A percentile compares a stretch with the other conserved stretches of the same genome.
These are phyloP conservation scores for Dipteronia dyeriana DNA, from an alignment of 345 rosid genomes.

Conservation along the genomic window DNA sequence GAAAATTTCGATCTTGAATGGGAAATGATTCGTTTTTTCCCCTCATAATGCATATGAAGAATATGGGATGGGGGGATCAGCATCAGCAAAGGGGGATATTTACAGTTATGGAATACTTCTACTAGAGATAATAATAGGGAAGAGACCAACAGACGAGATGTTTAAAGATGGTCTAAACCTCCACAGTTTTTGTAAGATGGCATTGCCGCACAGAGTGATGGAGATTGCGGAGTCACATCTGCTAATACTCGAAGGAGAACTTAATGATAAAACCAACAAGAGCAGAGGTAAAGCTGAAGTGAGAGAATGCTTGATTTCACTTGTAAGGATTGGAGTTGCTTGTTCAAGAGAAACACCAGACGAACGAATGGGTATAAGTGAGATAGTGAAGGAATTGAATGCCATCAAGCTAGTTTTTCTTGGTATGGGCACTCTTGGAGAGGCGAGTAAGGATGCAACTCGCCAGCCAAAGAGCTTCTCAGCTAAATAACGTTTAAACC, in stretches of 20 bases:
- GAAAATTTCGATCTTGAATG: too few relatives aligned
- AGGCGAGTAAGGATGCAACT: too few relatives aligned
- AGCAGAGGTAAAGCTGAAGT: neutral
- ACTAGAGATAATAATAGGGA: slow-evolving; percentile 19
- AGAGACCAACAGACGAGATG: slow-evolving; percentile 13
- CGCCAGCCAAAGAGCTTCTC: too few relatives aligned
- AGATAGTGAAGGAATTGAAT: neutral
- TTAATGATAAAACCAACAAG: neutral
- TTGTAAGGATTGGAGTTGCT: neutral
- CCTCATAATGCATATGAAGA: neutral
- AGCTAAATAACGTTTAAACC: too few relatives aligned
- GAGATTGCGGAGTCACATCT: neutral
- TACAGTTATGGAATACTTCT: slow-evolving; percentile 18
- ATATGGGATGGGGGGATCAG: slow-evolving; percentile 1
- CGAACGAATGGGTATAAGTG: neutral
- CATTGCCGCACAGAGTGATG: neutral
- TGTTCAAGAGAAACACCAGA: neutral
- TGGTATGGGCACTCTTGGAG: too few relatives aligned
- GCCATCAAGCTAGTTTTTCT: too few relatives aligned
- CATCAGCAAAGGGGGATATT: neutral
- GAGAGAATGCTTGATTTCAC: slow-evolving; percentile 2
- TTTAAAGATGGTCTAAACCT: neutral
- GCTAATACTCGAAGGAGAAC: neutral
- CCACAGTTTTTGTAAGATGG: neutral
- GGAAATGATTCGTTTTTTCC: neutral